phyloP scores from a whole-genome alignment of 2,329 filamentous ascomycete genomes.

The Cordyceps cicadae region DNA sequence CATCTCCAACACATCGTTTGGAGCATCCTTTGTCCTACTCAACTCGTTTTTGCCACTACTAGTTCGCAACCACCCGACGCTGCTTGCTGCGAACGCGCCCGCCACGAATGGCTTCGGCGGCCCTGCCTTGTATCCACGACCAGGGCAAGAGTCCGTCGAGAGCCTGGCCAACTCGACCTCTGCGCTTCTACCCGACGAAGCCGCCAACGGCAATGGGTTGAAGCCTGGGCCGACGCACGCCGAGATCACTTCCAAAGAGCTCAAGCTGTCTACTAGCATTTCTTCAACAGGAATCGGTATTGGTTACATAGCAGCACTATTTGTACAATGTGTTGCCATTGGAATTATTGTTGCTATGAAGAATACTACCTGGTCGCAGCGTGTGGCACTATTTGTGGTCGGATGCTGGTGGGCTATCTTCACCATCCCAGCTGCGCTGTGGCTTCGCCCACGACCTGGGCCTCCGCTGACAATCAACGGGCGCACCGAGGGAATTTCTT shows the following conservation, averaged over 20 bases:
- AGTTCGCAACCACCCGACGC: conserved; percentile 70
- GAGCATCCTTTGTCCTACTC: conserved; percentile 86
- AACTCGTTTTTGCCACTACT: conserved; percentile 92
- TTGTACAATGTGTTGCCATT: conserved; percentile 76
- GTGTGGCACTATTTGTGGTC: conserved; percentile 77
- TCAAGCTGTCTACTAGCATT: conserved; percentile 79
- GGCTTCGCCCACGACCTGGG: conserved; percentile 80
- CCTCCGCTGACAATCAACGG: conserved; percentile 57
- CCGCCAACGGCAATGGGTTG: conserved; percentile 20
- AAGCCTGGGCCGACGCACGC: conserved; percentile 34
- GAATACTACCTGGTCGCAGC: conserved; percentile 76
- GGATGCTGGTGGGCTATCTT: conserved; percentile 92
- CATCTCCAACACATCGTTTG: conserved; percentile 87
- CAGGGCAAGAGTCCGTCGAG: conserved; percentile 26
- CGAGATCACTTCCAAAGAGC: conserved; percentile 54
- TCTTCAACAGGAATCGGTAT: conserved; percentile 90
- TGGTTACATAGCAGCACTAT: conserved; percentile 78
- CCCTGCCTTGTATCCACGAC: conserved; percentile 26
- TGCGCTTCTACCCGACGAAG: conserved; percentile 35
- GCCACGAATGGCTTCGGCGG: conserved; percentile 24
- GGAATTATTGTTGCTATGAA: conserved; percentile 63
- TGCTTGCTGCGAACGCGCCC: conserved; percentile 22
- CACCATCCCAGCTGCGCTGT: conserved; percentile 78
- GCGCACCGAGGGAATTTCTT: conserved; percentile 33
- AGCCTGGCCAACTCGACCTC: conserved; percentile 35